Base-by-base conservation (phyloP, 164 flowering plant genomes). In the Annona squamosa region DNA sequence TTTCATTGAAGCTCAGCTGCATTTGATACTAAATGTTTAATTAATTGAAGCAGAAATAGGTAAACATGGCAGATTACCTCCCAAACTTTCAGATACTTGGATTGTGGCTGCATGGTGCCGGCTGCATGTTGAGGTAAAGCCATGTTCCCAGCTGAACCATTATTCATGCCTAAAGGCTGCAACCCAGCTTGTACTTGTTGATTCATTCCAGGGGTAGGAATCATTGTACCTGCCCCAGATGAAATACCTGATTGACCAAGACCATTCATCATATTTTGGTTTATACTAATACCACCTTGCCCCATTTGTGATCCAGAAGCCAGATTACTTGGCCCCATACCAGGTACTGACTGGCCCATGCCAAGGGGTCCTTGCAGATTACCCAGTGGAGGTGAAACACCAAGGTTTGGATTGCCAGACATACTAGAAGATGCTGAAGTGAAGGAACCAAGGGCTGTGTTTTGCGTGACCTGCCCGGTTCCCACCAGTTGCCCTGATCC, bases 21-120 rank as follows among this genome's bases (percentile, higher is more conserved):
- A 26, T 26, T 26, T 26, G 37, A 26, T 26, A 26, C 37, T 26
- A 26, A 26, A 26, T 26, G 37, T 26, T 26, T 26, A 26, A 26
- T 26, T 26, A 26, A 26, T 26, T 26, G 37, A 26, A 26, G 37
- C 37, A 26, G 37, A 26, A 26, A 26, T 26, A 26, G 37, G 37
- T 26, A 26, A 26, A 26, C 37, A 26, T 26, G 37, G 37, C 37
- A 26, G 37, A 66, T 80, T 86, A 91, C 98, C 93, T 92, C 97
- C 98, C 97, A 94, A 41, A 94, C 91, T 88, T 80, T 92, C 4
- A 94, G 84, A 86, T 92, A 94, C 85, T 89, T 94, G 67, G 93
- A 88, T 71, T 89, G 97, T 73, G 89, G 78, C 73, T 85, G 91
- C 71, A 87, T 3, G 68, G 84, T 77, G 71, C 87, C 76, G 62